phyloP scores from a whole-genome alignment of 179 eudicot species.

The Camellia oleifera region DNA sequence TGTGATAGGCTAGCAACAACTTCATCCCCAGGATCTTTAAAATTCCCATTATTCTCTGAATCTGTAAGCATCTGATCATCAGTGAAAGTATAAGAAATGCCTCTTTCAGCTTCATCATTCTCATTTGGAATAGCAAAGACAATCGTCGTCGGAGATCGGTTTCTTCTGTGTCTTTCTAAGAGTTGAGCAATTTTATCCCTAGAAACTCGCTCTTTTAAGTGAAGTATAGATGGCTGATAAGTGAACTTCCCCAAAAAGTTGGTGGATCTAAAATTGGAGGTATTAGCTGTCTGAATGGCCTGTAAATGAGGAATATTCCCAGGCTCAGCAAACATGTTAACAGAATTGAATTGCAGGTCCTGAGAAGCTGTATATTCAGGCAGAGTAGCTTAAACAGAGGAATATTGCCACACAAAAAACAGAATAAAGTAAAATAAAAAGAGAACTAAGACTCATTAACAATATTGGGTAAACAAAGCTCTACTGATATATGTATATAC shows the following conservation, averaged over 20 bases:
- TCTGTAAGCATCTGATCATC: conserved; percentile 14
- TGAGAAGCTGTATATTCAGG: not conserved
- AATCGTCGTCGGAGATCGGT: conserved; percentile 12
- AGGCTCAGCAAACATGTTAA: not conserved
- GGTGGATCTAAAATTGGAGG: conserved; percentile 16
- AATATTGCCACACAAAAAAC: not conserved
- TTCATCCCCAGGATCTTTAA: conserved; percentile 8
- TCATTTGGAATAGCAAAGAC: conserved; percentile 22
- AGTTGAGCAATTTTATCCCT: conserved; percentile 9
- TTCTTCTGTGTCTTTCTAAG: conserved; percentile 9
- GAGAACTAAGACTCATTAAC: not conserved
- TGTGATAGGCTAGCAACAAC: conserved; percentile 4
- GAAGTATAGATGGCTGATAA: conserved; percentile 10
- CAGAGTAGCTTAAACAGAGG: not conserved
- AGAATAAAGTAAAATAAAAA: not conserved
- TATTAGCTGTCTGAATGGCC: conserved; percentile 15
- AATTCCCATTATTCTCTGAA: conserved; percentile 14
- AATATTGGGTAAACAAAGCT: not conserved
- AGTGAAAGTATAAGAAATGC: conserved; percentile 14
- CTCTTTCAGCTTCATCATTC: conserved; percentile 19
- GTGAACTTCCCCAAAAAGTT: conserved; percentile 17
- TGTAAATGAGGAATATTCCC: conserved; percentile 5
- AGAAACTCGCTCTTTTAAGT: conserved; percentile 9
- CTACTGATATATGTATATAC: not conserved
- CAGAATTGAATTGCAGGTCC: not conserved